Evolutionary conservation across 345 rosid species (phyloP).

Genomic region (Atalantia buxifolia): DNA sequence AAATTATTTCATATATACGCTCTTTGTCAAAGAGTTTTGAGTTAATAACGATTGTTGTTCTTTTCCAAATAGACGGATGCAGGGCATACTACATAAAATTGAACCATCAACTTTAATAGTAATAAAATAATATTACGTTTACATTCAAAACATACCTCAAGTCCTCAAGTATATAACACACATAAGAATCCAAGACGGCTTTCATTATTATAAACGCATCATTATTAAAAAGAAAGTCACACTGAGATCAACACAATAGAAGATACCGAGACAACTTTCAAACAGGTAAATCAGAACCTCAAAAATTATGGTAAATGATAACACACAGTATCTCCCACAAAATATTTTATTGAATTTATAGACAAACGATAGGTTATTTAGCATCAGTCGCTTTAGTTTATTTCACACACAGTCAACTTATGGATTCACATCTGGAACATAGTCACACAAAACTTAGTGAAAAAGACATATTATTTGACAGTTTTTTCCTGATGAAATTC

Average conservation of each 20-base stretch:
- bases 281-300: neutral
- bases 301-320: too few relatives aligned
- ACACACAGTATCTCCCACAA: too few relatives aligned
- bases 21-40: neutral
- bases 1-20: too few relatives aligned
- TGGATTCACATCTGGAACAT: neutral
- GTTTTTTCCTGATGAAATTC: neutral
- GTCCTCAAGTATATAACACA: too few relatives aligned
- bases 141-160: too few relatives aligned
- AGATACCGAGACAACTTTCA: neutral
- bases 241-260: neutral
- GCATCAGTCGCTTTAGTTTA: neutral
- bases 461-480: neutral
- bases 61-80: neutral
- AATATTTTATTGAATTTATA: neutral
- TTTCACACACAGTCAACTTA: neutral
- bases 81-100: neutral
- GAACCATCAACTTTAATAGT: neutral
- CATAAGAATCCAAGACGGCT: neutral
- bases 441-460: neutral
- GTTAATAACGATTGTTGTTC: neutral
- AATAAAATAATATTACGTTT: too few relatives aligned
- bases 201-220: neutral
- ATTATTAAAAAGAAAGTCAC: neutral
- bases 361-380: neutral